Evolutionary conservation across 768 basidiomycete genomes (phyloP).

Genomic region (Boletus patriciae): DNA sequence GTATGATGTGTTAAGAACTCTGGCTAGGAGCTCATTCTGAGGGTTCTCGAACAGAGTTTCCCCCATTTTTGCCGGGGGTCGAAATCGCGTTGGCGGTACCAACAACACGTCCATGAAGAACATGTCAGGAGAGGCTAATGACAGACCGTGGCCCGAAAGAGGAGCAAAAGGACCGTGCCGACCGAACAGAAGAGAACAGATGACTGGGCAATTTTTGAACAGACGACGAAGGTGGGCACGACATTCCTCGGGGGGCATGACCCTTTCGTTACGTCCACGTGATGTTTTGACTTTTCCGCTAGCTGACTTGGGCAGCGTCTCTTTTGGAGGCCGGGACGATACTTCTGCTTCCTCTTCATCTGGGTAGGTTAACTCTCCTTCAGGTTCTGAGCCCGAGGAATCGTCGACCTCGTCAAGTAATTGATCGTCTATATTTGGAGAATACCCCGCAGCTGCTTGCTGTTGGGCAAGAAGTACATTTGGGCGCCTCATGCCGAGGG

Average conservation of each 20-base stretch:
- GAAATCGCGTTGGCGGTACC: conserved; percentile 92
- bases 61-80: conserved; percentile 89
- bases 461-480: conserved; percentile 65
- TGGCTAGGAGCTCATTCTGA: conserved; percentile 87
- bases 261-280: conserved; percentile 85
- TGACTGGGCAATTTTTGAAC: conserved; percentile 77
- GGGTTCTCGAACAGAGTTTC: conserved; percentile 95
- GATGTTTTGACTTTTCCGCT: conserved; percentile 74
- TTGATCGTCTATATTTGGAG: conserved; percentile 25
- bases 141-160: conserved; percentile 57
- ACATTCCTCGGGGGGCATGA: conserved; percentile 89
- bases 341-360: conserved; percentile 53
- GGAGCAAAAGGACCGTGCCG: conserved; percentile 84
- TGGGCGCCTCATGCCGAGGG: conserved; percentile 61
- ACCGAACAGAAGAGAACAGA: conserved; percentile 87
- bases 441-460: conserved; percentile 27
- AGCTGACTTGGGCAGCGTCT: conserved; percentile 62
- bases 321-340: conserved; percentile 27
- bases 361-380: conserved; percentile 47
- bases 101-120: conserved; percentile 95
- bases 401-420: conserved; percentile 47
- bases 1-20: conserved; percentile 78
- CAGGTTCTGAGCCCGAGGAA: conserved; percentile 49
- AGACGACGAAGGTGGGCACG: conserved; percentile 89
- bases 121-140: conserved; percentile 84